A percentile compares a stretch with the other conserved stretches of the same genome.
Evolutionary conservation across 2,329 filamentous ascomycete species (phyloP).

Genomic region (Fusarium sp.): DNA sequence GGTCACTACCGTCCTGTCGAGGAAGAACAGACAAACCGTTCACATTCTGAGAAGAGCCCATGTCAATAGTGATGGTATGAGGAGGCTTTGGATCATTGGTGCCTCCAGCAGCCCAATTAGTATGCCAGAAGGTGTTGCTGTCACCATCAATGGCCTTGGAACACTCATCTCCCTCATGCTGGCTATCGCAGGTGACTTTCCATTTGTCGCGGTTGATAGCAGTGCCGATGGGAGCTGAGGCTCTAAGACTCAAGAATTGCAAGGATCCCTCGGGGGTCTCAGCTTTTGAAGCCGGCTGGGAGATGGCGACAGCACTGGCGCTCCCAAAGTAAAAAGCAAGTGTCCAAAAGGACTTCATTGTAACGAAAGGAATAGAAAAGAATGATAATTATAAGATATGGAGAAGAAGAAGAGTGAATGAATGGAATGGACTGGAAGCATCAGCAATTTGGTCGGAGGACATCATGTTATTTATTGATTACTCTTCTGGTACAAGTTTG

Average conservation of each 20-base stretch:
- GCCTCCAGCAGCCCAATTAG: not conserved
- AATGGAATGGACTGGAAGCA: not conserved
- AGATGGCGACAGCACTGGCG: not conserved
- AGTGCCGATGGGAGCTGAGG: not conserved
- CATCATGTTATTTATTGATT: not conserved
- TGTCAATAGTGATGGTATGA: conserved; percentile 19
- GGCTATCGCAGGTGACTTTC: conserved; percentile 26
- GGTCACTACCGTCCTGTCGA: conserved; percentile 1
- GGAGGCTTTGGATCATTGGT: conserved; percentile 11
- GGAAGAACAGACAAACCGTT: conserved; percentile 27
- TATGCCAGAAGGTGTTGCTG: conserved; percentile 26
- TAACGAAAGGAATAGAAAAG: not conserved
- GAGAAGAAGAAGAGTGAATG: not conserved
- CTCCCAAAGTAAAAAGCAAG: not conserved
- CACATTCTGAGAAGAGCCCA: conserved; percentile 17
- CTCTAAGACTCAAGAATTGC: not conserved
- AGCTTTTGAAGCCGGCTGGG: not conserved
- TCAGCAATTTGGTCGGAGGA: not conserved
- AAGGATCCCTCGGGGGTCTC: not conserved
- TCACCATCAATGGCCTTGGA: conserved; percentile 26
- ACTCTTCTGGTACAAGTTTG: not conserved
- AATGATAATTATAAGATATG: not conserved
- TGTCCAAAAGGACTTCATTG: not conserved
- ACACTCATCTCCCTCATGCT: conserved; percentile 15
- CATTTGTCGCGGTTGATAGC: conserved; percentile 16